Conservation (phyloP, 2,329 filamentous ascomycete genomes). For the Penicillium sp. region DNA sequence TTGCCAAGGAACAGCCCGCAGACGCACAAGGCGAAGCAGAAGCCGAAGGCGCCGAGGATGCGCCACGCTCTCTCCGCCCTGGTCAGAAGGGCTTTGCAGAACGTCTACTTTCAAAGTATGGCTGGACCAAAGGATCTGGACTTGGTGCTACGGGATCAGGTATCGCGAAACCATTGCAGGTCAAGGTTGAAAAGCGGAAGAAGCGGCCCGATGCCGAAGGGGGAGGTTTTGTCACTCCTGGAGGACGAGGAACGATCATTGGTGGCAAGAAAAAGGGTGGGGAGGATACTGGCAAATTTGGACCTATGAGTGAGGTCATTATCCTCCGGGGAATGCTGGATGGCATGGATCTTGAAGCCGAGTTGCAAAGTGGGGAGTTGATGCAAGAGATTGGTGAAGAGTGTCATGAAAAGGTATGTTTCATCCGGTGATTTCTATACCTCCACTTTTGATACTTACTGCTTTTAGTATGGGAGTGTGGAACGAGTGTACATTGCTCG, state of each 20-base stretch:
- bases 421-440: not conserved
- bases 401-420: conserved; percentile 73
- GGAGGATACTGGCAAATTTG: conserved; percentile 58
- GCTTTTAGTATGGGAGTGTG: conserved; percentile 71
- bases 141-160: conserved; percentile 80
- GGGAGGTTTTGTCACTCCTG: conserved; percentile 71
- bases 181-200: conserved; percentile 82
- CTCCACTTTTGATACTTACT: not conserved
- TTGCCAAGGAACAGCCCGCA: conserved; percentile 41
- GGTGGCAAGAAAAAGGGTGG: conserved; percentile 64
- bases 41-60: conserved; percentile 34
- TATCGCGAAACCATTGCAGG: conserved; percentile 79
- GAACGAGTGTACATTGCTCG: conserved; percentile 76
- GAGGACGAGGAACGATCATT: conserved; percentile 74
- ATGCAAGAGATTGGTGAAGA: conserved; percentile 96
- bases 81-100: conserved; percentile 84
- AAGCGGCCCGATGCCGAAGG: conserved; percentile 76
- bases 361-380: conserved; percentile 68
- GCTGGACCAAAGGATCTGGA: conserved; percentile 85
- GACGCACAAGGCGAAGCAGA: conserved; percentile 15
- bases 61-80: conserved; percentile 64
- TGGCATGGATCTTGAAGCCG: conserved; percentile 75
- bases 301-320: conserved; percentile 77
- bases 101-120: conserved; percentile 88
- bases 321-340: conserved; percentile 83